Base-by-base conservation (phyloP, 2,329 filamentous ascomycete species). In the Didymella pomorum region DNA sequence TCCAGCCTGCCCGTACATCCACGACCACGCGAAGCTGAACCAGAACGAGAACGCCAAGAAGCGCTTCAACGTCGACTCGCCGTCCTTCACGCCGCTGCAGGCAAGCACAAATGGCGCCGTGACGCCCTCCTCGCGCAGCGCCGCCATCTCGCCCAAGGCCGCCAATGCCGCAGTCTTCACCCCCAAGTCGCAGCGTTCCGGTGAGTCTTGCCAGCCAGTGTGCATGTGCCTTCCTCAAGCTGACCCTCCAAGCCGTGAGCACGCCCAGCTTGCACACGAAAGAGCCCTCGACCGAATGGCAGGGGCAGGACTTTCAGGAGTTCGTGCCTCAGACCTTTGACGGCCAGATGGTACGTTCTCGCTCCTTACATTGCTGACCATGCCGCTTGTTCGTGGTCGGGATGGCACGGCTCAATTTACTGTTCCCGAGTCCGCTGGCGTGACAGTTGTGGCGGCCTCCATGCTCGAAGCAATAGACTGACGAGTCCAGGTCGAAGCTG, bases 41-140 rank as follows among this genome's bases (percentile, higher is more conserved):
- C 81, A 82, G 71, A 70, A 78, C 71, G 85, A 87, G 56, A 79
- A 76, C 58, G 65, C 68, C 31, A 92, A 92, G 78, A 95, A 93
- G 77, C 83, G 89, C 26, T 84, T 99, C 66, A 99, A 96, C 77
- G 95, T 97, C 72, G 95, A 98, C 71, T 98, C 95, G 9, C 94
- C 95, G 12, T 92, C 94, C 46, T 99, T 99, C 76, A 97, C 92
- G 0, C 94, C 94, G 35, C 80, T 86, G 41, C 79, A 81, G 57
- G 75, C 82, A 12, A 79, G 78, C 58, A 78, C 79, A 26, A 81
- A 82, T 69, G 82, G 79, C 20, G 62, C 70, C 50, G 75, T 74
- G 50, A 77, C 83, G 42, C 77, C 79, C 23, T 78, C 80, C 1
- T 72, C 79, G 23, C 92, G 92, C 77, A 90, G 90, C 70, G 84